Evolutionary conservation across 768 basidiomycete genomes (phyloP), one percentile per base, ranked within the genome.

Genomic region (Phlegmacium glaucopus): DNA sequence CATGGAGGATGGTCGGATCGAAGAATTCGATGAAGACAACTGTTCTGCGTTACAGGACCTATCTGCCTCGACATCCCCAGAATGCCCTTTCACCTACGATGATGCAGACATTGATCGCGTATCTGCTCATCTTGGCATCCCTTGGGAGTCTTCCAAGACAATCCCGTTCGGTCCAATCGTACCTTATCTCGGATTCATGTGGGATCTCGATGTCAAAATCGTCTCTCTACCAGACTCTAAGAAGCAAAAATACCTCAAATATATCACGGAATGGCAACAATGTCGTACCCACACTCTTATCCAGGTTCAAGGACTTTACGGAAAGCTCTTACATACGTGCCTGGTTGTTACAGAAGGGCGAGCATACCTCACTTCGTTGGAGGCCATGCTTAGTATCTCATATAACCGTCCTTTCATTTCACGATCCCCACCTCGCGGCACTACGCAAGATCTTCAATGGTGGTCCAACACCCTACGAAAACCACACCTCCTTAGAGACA

Each of bases 91-190:
- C 29, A 28, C 56, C 13, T 65, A 63, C 26, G 2, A 3, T 18
- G 26, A 43, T 7, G 47, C 18, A 0, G 72, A 77, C 48, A 71
- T 78, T 17, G 61, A 76, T 37, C 7, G 3, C 0, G 25, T 73
- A 0, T 71, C 71, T 0, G 13, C 36, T 0, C 0, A 36, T 0
- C 61, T 72, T 7, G 67, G 70, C 2, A 62, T 64, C 9, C 56
- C 61, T 0, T 71, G 69, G 69, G 56, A 66, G 28, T 15, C 9
- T 4, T 38, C 47, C 3, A 73, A 74, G 45, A 58, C 63, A 25
- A 45, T 53, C 2, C 56, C 53, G 1, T 64, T 62, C 42, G 46
- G 30, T 12, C 1, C 15, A 2, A 30, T 28, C 0, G 48, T 59
- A 6, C 16, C 38, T 1, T 74, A 61, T 49, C 56, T 68, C 0